Conservation (phyloP, 345 rosid genomes). For the Adansonia digitata region DNA sequence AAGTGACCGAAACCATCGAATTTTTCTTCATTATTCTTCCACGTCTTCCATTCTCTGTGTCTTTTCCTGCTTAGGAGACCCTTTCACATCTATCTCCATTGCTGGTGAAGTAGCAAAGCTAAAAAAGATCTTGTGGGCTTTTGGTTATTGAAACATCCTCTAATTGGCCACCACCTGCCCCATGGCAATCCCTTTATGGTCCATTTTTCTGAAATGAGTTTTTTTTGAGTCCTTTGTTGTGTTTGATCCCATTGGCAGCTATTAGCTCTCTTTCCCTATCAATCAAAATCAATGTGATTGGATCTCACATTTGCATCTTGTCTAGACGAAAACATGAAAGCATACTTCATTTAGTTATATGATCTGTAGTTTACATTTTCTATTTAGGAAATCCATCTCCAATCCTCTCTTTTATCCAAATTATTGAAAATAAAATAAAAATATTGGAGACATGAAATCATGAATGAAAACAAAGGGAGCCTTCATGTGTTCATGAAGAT, state of each 20-base stretch:
- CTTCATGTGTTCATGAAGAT: too few relatives aligned
- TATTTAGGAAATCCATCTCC: too few relatives aligned
- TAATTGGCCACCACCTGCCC: not conserved
- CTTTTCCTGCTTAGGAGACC: slow-evolving; percentile 24
- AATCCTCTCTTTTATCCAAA: not conserved
- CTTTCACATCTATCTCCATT: slow-evolving; percentile 25
- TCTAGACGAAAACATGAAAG: too few relatives aligned
- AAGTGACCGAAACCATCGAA: slow-evolving; percentile 26
- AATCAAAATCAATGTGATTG: not conserved
- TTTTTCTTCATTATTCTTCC: not conserved
- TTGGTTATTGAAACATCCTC: not conserved
- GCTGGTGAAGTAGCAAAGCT: not conserved
- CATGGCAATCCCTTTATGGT: not conserved
- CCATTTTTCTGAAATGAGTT: too few relatives aligned
- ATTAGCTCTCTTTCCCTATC: not conserved
- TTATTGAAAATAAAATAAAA: too few relatives aligned
- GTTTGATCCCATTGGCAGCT: not conserved
- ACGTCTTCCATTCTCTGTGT: slow-evolving; percentile 24
- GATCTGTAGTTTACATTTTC: accelerated
- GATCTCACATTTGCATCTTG: not conserved
- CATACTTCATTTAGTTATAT: not conserved
- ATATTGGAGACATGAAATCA: too few relatives aligned
- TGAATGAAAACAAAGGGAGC: too few relatives aligned
- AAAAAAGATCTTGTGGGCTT: not conserved
- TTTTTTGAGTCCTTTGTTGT: too few relatives aligned